Evolutionary conservation across 257 asterid genomes (phyloP), one percentile per base, ranked within the genome.

Genomic region (Mentha longifolia): DNA sequence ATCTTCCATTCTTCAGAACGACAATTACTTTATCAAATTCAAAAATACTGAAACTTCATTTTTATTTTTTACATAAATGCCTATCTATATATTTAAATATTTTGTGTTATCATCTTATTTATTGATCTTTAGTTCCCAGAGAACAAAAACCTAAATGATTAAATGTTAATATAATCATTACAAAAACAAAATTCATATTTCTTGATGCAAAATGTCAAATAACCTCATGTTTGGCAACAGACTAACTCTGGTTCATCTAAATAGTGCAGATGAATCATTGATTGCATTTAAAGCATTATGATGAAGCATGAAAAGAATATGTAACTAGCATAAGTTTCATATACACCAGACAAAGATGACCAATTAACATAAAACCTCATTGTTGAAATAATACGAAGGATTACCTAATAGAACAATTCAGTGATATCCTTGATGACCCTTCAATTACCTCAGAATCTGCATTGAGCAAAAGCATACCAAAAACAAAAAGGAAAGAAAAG

Each of bases 401-500:
- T 76, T 85, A 95, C 99, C 97, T 92, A 60, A 95, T 88, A 68
- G 99, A 98, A 77, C 99, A 95, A 76, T 89, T 92, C 65, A 95
- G 79, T 37, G 98, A 89, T 75, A 92, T 87, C 76, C 98, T 79
- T 69, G 97, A 94, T 63, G 92, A 78, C 72, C 97, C 98, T 82
- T 81, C 98, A 78, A 87, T 88, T 65, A 95, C 69, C 73, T 95
- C 99, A 2, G 28, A 25, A 62, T 91, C 98, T 95, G 66, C 80
- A 73, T 14, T 61, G 31, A 68, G 55, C 42, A 52, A 77, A 63
- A 72, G 14, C 14, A 50, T n/a, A n/a, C n/a, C n/a, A 72, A 17
- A 56, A 15, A 54, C 1, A 25, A 12, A 35, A 39, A 37, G 50
- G 65, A 28, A 31, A 28, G 65, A 17, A 68, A 68, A 43, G 46